Conservation (phyloP, 2,329 filamentous ascomycete genomes). For the Cytospora paraplurivora region DNA sequence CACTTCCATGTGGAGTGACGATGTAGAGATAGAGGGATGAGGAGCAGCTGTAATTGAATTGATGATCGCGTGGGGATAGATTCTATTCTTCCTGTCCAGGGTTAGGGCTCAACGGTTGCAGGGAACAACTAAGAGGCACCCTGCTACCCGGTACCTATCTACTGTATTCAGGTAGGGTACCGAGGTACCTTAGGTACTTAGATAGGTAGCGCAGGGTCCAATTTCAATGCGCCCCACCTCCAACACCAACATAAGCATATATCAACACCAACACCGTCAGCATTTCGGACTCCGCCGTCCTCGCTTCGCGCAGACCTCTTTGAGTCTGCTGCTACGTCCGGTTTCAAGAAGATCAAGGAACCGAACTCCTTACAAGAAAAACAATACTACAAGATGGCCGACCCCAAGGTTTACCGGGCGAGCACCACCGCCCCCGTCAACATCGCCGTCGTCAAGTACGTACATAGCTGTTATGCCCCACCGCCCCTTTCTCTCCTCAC, state of each 20-base stretch:
- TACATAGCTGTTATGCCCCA: slow-evolving; percentile 15
- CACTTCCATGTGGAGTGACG: no score
- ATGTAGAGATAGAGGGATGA: no score
- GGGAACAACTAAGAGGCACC: no score
- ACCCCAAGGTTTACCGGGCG: slow-evolving; percentile 74
- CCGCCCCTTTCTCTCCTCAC: slow-evolving; percentile 32
- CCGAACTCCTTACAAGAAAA: slow-evolving; percentile 2
- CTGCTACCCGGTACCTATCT: no score
- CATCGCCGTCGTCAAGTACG: slow-evolving; percentile 94
- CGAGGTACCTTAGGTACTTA: not conserved
- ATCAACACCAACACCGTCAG: not conserved
- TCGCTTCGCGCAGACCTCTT: not conserved
- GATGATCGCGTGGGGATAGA: no score
- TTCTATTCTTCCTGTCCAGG: no score
- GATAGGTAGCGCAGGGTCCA: slow-evolving; percentile 15
- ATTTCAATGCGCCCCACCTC: slow-evolving; percentile 19
- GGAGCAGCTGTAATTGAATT: no score
- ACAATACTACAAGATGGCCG: slow-evolving; percentile 43
- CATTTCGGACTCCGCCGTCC: not conserved
- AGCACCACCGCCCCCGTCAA: slow-evolving; percentile 97
- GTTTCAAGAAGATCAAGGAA: not conserved
- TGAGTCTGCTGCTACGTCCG: slow-evolving; percentile 2
- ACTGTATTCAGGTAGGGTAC: no score
- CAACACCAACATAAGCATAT: not conserved
- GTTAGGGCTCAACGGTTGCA: no score